Evolutionary conservation across 1,139 yeast genomes (phyloP).

Genomic region (Blastobotrys persicus): DNA sequence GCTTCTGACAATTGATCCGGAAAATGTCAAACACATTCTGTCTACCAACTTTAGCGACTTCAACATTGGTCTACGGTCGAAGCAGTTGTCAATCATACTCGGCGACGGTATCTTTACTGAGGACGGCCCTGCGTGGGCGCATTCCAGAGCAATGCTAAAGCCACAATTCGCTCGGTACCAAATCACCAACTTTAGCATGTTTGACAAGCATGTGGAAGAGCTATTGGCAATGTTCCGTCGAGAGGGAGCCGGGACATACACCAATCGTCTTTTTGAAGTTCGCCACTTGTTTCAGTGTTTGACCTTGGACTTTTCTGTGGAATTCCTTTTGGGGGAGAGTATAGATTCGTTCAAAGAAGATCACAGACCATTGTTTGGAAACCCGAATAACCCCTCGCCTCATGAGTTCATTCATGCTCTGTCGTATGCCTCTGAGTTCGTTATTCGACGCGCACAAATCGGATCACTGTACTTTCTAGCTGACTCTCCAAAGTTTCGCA

Average conservation of each 20-base stretch:
- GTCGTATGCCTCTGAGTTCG: slow-evolving; percentile 1
- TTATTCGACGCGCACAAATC: slow-evolving; percentile 6
- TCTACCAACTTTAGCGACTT: slow-evolving; percentile 48
- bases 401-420: slow-evolving; percentile 1
- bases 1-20: slow-evolving; percentile 46
- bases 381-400: slow-evolving; percentile 5
- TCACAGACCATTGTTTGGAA: neutral
- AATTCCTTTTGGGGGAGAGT: slow-evolving; percentile 10
- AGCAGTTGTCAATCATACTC: slow-evolving; percentile 44
- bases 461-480: slow-evolving; percentile 37
- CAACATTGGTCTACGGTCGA: slow-evolving; percentile 48
- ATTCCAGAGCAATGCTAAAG: slow-evolving; percentile 54
- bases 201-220: slow-evolving; percentile 48
- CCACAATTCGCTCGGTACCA: slow-evolving; percentile 58
- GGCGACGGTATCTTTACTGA: slow-evolving; percentile 56
- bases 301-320: slow-evolving; percentile 12
- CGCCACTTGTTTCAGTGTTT: neutral
- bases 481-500: slow-evolving; percentile 38
- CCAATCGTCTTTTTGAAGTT: slow-evolving; percentile 5
- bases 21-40: slow-evolving; percentile 37
- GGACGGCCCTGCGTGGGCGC: slow-evolving; percentile 55
- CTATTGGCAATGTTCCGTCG: slow-evolving; percentile 30
- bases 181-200: slow-evolving; percentile 47
- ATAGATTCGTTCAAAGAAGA: slow-evolving; percentile 8
- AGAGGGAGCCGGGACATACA: neutral